Percentiles rank a stretch among this genome's conserved stretches.
phyloP scores from a whole-genome alignment of 2,329 filamentous ascomycete genomes.

The Trichophyton simii region DNA sequence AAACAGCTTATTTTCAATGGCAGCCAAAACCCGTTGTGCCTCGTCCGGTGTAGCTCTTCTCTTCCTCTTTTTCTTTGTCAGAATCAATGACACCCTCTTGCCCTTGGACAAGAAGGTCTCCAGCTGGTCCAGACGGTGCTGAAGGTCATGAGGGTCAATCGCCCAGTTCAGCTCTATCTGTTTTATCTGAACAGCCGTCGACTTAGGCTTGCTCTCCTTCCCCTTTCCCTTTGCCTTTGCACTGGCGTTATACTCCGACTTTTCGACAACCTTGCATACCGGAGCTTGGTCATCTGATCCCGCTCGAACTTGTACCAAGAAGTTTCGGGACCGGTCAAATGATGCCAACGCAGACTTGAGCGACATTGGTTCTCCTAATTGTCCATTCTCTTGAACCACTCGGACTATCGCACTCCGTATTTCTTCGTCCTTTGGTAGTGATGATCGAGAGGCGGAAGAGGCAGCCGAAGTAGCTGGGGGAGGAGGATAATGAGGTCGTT shows the following conservation, averaged over 20 bases:
- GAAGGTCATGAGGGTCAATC: constrained; percentile 62
- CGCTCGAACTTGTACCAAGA: constrained; percentile 39
- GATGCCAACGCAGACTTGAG: constrained; percentile 26
- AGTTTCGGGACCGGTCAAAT: constrained; percentile 39
- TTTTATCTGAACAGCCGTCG: constrained; percentile 42
- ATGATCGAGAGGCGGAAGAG: background rate
- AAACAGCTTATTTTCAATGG: constrained; percentile 35
- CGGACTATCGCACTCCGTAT: background rate
- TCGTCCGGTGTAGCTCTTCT: constrained; percentile 49
- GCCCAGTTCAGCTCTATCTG: constrained; percentile 86
- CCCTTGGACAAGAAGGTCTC: constrained; percentile 60
- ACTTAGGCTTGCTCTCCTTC: constrained; percentile 28
- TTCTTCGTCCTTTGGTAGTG: background rate
- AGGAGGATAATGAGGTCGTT: background rate
- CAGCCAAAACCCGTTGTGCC: constrained; percentile 45
- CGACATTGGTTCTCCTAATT: constrained; percentile 20
- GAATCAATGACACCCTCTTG: constrained; percentile 57
- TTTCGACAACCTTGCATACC: constrained; percentile 59
- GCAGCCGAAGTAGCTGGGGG: background rate
- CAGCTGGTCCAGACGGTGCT: constrained; percentile 56
- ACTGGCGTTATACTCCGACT: constrained; percentile 31
- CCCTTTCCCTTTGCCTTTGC: constrained; percentile 24
- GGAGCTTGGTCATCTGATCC: constrained; percentile 33
- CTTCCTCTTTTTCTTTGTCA: constrained; percentile 56
- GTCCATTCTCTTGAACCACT: constrained; percentile 13